Percentiles rank a stretch among this genome's conserved stretches.
phyloP scores from a whole-genome alignment of 305 asterid genomes.

The Salvia sclarea region DNA sequence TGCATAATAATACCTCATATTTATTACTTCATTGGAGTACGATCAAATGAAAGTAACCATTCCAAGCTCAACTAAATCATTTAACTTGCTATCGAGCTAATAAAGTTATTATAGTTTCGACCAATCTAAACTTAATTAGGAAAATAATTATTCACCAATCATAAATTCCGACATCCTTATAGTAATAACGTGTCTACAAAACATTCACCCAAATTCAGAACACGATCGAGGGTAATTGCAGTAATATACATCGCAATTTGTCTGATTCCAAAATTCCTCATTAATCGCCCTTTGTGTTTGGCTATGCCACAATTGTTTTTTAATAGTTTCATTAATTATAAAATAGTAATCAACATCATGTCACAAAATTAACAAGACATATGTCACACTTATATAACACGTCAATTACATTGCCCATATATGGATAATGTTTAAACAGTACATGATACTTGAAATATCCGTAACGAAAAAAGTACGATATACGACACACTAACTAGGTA shows the following conservation, averaged over 20 bases:
- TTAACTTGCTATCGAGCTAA: not conserved
- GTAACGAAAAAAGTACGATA: not conserved
- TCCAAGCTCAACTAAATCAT: conserved; percentile 10
- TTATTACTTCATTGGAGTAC: not conserved
- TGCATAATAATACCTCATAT: not conserved
- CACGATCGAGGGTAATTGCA: not conserved
- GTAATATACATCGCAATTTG: not conserved
- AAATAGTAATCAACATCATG: too few relatives aligned
- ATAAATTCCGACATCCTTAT: conserved; percentile 1
- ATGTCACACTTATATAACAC: too few relatives aligned
- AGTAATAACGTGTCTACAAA: not conserved
- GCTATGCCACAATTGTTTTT: too few relatives aligned
- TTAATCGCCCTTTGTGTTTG: too few relatives aligned
- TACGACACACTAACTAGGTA: not conserved
- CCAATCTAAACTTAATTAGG: not conserved
- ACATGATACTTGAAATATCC: not conserved
- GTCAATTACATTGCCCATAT: not conserved
- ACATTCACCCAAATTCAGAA: not conserved
- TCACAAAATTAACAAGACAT: too few relatives aligned
- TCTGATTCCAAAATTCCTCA: not conserved
- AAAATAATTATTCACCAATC: conserved; percentile 18
- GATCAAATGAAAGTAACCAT: not conserved
- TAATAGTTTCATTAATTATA: too few relatives aligned
- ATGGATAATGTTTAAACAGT: not conserved
- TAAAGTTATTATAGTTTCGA: not conserved